Conservation (phyloP, 2,329 filamentous ascomycete genomes). For the Annulohypoxylon truncatum region DNA sequence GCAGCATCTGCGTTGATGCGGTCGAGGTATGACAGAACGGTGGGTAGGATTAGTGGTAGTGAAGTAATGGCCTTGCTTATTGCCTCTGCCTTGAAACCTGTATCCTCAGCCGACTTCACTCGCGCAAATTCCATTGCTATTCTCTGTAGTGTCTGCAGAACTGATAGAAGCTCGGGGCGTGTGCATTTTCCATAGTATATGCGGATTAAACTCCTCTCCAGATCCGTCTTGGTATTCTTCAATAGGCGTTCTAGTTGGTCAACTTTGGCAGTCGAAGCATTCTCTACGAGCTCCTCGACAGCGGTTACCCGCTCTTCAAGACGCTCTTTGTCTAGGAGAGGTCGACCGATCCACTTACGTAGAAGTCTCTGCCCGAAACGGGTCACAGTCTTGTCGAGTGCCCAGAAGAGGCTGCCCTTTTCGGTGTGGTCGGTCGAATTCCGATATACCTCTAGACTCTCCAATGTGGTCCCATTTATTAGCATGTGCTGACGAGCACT, state of each 20-base stretch:
- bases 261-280: slow-evolving; percentile 72
- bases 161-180: slow-evolving; percentile 84
- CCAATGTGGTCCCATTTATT: slow-evolving; percentile 92
- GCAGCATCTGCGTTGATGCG: slow-evolving; percentile 88
- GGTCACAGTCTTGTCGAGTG: slow-evolving; percentile 90
- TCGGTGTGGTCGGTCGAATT: slow-evolving; percentile 89
- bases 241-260: slow-evolving; percentile 81
- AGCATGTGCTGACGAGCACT: slow-evolving; percentile 95
- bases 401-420: slow-evolving; percentile 95
- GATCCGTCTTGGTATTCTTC: slow-evolving; percentile 77
- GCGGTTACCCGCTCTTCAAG: slow-evolving; percentile 85
- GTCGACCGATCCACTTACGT: slow-evolving; percentile 94
- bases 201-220: slow-evolving; percentile 92
- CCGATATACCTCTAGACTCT: slow-evolving; percentile 93
- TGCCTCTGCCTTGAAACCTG: slow-evolving; percentile 77
- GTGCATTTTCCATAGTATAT: slow-evolving; percentile 98
- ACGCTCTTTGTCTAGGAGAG: slow-evolving; percentile 78
- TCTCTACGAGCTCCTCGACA: slow-evolving; percentile 84
- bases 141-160: slow-evolving; percentile 85
- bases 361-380: slow-evolving; percentile 88
- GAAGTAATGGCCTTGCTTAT: slow-evolving; percentile 78
- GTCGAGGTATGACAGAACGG: slow-evolving; percentile 80
- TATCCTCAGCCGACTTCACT: slow-evolving; percentile 72
- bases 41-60: slow-evolving; percentile 79
- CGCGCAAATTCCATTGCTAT: slow-evolving; percentile 81